Conservation (phyloP, 306 rosid species). For the Trifolium fragiferum region DNA sequence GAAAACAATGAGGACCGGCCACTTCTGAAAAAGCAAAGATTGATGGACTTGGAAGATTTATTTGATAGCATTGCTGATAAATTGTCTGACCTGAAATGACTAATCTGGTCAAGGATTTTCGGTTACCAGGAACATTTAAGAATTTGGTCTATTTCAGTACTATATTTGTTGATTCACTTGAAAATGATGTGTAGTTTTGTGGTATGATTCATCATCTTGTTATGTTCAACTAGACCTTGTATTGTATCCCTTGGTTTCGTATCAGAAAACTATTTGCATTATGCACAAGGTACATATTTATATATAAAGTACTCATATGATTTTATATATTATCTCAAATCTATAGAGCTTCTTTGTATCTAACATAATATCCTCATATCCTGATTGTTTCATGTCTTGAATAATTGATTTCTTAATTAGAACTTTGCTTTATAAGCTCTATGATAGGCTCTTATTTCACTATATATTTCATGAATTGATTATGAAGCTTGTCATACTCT, state of each 20-base stretch:
- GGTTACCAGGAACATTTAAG: background rate
- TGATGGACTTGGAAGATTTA: too few relatives aligned
- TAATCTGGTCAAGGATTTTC: background rate
- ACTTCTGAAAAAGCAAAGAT: background rate
- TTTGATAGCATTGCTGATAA: too few relatives aligned
- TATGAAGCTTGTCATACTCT: too few relatives aligned
- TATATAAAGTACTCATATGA: background rate
- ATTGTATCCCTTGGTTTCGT: constrained; percentile 27
- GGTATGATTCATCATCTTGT: constrained; percentile 38
- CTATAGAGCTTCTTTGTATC: background rate
- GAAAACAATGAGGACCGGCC: too few relatives aligned
- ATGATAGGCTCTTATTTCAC: too few relatives aligned
- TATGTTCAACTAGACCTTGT: constrained; percentile 44
- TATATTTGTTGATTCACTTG: background rate
- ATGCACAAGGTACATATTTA: background rate
- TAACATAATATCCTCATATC: background rate
- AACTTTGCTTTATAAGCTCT: background rate
- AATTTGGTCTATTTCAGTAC: background rate
- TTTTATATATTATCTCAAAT: background rate
- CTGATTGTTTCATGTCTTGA: constrained; percentile 6
- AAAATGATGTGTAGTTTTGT: constrained; percentile 33
- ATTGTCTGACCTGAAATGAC: background rate
- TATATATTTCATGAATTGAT: too few relatives aligned
- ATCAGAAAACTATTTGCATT: constrained; percentile 21
- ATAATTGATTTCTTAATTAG: background rate